These are phyloP conservation scores for Aureobasidium uvarum DNA, from an alignment of 2,329 filamentous ascomycete species.

Conservation along the genomic window DNA sequence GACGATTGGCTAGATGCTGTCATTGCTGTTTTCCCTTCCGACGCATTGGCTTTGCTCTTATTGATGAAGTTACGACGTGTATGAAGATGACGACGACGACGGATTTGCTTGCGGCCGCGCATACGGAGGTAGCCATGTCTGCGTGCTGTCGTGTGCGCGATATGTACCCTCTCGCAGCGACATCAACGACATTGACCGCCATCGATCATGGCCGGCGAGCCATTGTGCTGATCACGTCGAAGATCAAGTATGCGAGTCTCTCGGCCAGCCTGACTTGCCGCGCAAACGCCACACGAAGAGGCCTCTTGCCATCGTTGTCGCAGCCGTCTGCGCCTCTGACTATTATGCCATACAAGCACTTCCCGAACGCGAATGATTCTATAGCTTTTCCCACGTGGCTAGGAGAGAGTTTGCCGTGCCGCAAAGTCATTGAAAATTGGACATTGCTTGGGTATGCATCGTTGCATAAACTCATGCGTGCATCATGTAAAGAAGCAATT, in stretches of 20 bases:
- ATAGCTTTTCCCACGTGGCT: too few species aligned
- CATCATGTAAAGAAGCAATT: conserved; percentile 60
- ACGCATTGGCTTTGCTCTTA: conserved; percentile 60
- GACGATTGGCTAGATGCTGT: background rate
- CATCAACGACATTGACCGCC: too few species aligned
- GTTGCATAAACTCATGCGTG: conserved; percentile 65
- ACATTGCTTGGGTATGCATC: conserved; percentile 66
- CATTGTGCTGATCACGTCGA: background rate
- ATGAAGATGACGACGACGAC: conserved; percentile 63
- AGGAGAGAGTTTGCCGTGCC: conserved; percentile 55
- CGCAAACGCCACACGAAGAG: too few species aligned
- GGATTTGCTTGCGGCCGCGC: conserved; percentile 66
- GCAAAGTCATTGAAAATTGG: conserved; percentile 63
- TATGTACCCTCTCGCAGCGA: too few species aligned
- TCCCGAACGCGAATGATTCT: too few species aligned
- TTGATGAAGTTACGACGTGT: conserved; percentile 61
- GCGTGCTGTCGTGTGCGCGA: conserved; percentile 52
- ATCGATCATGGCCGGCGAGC: background rate
- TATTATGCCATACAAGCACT: too few species aligned
- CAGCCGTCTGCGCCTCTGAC: too few species aligned
- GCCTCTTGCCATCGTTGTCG: too few species aligned
- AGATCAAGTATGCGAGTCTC: too few species aligned
- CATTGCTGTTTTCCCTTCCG: background rate
- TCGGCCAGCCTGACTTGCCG: too few species aligned
- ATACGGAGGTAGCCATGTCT: conserved; percentile 62